A percentile compares a stretch with the other conserved stretches of the same genome.
Conservation (phyloP, 2,329 filamentous ascomycete genomes). For the Lachnellula suecica region DNA sequence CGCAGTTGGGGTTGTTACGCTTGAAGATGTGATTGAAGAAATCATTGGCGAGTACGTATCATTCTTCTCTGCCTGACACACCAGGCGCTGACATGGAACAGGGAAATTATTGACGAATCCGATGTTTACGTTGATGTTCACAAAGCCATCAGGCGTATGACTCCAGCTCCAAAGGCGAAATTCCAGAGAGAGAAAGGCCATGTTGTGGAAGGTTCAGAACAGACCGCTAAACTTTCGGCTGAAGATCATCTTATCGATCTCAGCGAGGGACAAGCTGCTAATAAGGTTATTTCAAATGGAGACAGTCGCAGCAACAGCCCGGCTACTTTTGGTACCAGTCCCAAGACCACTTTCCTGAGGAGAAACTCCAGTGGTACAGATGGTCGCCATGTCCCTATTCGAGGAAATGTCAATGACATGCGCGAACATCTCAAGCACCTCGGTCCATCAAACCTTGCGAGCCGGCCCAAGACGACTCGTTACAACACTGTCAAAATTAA, state of each 20-base stretch:
- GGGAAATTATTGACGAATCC: conserved; percentile 98
- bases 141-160: conserved; percentile 82
- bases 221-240: conserved; percentile 30
- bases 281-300: conserved; percentile 15
- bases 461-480: conserved; percentile 60
- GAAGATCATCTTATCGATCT: conserved; percentile 43
- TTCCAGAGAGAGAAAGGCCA: conserved; percentile 58
- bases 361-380: conserved; percentile 55
- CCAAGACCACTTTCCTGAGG: conserved; percentile 55
- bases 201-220: conserved; percentile 47
- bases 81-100: conserved; percentile 39
- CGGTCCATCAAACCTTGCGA: conserved; percentile 65
- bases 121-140: conserved; percentile 98
- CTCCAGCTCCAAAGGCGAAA: conserved; percentile 63
- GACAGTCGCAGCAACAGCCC: conserved; percentile 17
- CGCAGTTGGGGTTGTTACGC: conserved; percentile 87
- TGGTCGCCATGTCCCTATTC: conserved; percentile 54
- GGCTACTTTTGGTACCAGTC: conserved; percentile 26
- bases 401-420: conserved; percentile 62
- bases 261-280: conserved; percentile 34
- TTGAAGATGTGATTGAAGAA: conserved; percentile 98
- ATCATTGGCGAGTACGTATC: conserved; percentile 89
- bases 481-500: conserved; percentile 69
- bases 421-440: conserved; percentile 63
- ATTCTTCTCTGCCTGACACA: neutral